Base-by-base conservation (phyloP, 2,329 filamentous ascomycete species). In the Rachicladosporium sp. region DNA sequence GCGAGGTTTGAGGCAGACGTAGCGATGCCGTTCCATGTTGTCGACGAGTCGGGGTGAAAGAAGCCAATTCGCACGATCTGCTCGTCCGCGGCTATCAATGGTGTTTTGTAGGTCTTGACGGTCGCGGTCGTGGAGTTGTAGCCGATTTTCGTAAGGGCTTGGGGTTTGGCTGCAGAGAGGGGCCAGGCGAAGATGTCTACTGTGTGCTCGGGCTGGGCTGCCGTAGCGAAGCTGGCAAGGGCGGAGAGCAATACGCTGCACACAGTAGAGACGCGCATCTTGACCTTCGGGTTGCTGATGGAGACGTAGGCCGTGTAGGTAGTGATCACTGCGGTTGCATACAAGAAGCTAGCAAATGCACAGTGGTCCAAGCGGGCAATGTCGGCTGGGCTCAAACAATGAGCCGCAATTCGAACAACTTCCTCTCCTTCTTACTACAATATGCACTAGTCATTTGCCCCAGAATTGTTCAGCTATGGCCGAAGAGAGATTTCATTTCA, bases 21-120 rank as follows among this genome's bases (percentile, higher is more conserved):
- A 11, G 65, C 59, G n/a, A 69, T 59, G 42, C 65, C 65, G 32
- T 59, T 58, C 64, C 64, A 69, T 4, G 47, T 38, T 29, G 50
- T 50, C 31, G 58, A 54, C 4, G 54, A 46, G 23, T 27, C 23
- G 10, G 53, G 51, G 31, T 56, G 46, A 39, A 65, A 61, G 37
- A 69, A 61, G 31, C 66, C 66, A 27, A 70, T 47, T 31, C 65
- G 60, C 6, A 69, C 53, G 31, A 66, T 58, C 29, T 64, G 58
- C 7, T 64, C 57, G 15, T 55, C 47, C n/a, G 54, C 43, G 9
- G 46, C 34, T 27, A 53, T 37, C 23, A 57, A 53, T 42, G 60
- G 54, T 37, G 54, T 43, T 37, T 60, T 60, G 52, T 63, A 66
- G 43, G 43, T 49, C 30, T 63, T 47, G 41, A 64, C 54, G 7